These are phyloP conservation scores for Lyophyllum atratum DNA, from an alignment of 768 basidiomycete species.

Conservation along the genomic window DNA sequence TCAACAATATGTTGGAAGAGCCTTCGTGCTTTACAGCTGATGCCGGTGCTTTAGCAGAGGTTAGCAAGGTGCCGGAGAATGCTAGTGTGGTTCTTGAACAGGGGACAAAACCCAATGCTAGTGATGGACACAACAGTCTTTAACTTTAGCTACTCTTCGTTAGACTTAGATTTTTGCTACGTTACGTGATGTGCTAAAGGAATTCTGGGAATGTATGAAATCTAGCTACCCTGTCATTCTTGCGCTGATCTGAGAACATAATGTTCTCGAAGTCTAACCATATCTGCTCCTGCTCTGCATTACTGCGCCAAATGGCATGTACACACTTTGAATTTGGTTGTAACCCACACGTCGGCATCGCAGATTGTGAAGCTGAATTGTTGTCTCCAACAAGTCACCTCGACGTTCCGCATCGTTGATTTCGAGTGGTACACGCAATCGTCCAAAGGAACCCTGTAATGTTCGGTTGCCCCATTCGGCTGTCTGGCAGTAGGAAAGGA, in stretches of 20 bases:
- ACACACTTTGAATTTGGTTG: slow-evolving; percentile 43
- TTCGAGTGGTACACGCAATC: slow-evolving; percentile 37
- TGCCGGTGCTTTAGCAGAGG: not conserved
- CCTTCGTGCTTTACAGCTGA: not conserved
- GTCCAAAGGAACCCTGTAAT: slow-evolving; percentile 43
- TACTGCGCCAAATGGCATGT: slow-evolving; percentile 37
- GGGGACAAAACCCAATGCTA: not conserved
- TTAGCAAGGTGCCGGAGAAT: not conserved
- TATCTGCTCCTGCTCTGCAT: slow-evolving; percentile 27
- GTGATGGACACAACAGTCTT: not conserved
- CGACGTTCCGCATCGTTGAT: slow-evolving; percentile 25
- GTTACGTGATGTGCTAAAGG: slow-evolving; percentile 12
- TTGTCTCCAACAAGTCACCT: slow-evolving; percentile 34
- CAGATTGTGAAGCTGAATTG: slow-evolving; percentile 36
- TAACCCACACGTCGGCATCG: slow-evolving; percentile 33
- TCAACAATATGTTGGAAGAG: not conserved
- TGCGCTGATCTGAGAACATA: slow-evolving; percentile 34
- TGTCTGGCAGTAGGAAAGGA: slow-evolving; percentile 42
- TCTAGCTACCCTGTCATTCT: slow-evolving; percentile 30
- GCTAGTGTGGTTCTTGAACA: not conserved
- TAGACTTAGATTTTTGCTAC: not conserved
- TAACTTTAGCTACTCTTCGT: no score
- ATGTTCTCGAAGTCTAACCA: slow-evolving; percentile 38
- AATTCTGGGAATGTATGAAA: slow-evolving; percentile 31
- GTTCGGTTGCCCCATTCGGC: slow-evolving; percentile 48